A percentile compares a stretch with the other conserved stretches of the same genome.
phyloP scores from a whole-genome alignment of 2,329 filamentous ascomycete species.

The Aspergillus proliferans region DNA sequence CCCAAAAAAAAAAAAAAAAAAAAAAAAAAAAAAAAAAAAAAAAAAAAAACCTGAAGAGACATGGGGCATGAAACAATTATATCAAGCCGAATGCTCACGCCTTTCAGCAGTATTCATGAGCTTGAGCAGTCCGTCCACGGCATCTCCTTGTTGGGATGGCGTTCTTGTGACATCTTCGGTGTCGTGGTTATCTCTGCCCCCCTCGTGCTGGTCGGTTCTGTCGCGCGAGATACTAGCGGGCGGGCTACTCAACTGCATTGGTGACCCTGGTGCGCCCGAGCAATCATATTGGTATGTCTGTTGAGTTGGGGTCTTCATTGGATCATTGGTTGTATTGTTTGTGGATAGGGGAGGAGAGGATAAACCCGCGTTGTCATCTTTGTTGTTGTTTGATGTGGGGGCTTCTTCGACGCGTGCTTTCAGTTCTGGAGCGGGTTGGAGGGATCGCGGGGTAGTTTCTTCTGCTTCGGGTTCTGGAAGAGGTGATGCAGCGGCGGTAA shows the following conservation, averaged over 20 bases:
- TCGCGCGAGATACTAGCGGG: slow-evolving; percentile 21
- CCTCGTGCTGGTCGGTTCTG: background rate
- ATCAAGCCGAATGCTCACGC: slow-evolving; percentile 19
- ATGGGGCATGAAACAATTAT: slow-evolving; percentile 8
- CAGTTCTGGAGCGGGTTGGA: slow-evolving; percentile 14
- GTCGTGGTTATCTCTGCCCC: background rate
- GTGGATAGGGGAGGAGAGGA: slow-evolving; percentile 15
- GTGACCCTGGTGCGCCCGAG: slow-evolving; percentile 15
- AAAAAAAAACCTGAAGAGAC: background rate
- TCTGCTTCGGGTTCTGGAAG: background rate
- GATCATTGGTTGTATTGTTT: slow-evolving; percentile 9
- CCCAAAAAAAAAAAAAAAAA: no score
- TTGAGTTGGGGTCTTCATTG: slow-evolving; percentile 17
- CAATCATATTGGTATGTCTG: slow-evolving; percentile 3
- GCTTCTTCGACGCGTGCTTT: background rate
- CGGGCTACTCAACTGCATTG: slow-evolving; percentile 32
- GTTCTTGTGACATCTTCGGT: slow-evolving; percentile 1
- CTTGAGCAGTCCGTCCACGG: slow-evolving; percentile 34
- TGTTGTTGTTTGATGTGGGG: slow-evolving; percentile 4
- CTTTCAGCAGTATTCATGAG: slow-evolving; percentile 32
- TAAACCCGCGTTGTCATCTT: slow-evolving; percentile 3
- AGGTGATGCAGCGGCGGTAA: background rate
- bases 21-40: no score
- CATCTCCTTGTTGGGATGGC: slow-evolving; percentile 30
- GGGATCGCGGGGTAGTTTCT: slow-evolving; percentile 1